Evolutionary conservation across 2,329 filamentous ascomycete species (phyloP), one percentile per base, ranked within the genome.

Genomic region (Coccinonectria pachysandricola): DNA sequence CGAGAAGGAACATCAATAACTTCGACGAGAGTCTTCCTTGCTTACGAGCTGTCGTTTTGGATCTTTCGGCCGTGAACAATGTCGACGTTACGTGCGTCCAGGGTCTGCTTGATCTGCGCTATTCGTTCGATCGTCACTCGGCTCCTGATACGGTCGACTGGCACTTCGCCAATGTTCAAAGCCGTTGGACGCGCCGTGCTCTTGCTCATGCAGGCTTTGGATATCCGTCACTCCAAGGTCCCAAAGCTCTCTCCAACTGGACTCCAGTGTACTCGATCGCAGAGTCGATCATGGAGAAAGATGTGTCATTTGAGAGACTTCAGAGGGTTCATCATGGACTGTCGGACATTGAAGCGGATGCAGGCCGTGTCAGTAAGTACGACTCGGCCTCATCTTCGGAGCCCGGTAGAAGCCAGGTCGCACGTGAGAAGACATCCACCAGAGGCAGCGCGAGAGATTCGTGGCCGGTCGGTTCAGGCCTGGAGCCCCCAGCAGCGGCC

Each of bases 1-100:
- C 53, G 31, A 51, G 28, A 40, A 47, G 26, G 16, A 34, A 27
- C 34, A 50, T 32, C 18, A 35, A 39, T 13, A 26, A 44, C 17
- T 35, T 37, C 10, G 47, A 54, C 16, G 41, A 43, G 8, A 19
- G 10, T 19, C 52, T 62, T 1, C 69, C 70, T 0, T 48, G 59
- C 8, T 54, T 75, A 10, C 60, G 60, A 5, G 69, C 71, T 5
- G 38, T 77, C 7, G 57, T 76, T 7, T 54, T 75, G 3, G 72
- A 76, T 49, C 72, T 69, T 41, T 64, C 65, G 0, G 58, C 67
- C 2, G 65, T 75, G 23, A 68, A 71, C 40, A 59, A 62, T 30
- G 52, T 75, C 15, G 72, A 77, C 33, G 60, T 71, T 7, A 75
- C 71, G 0, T 65, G 66, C 3, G 49, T 74, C 0, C 70, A 76